Evolutionary conservation across 1,284 basidiomycete species (phyloP).

Genomic region (Ceratobasidium sp.): DNA sequence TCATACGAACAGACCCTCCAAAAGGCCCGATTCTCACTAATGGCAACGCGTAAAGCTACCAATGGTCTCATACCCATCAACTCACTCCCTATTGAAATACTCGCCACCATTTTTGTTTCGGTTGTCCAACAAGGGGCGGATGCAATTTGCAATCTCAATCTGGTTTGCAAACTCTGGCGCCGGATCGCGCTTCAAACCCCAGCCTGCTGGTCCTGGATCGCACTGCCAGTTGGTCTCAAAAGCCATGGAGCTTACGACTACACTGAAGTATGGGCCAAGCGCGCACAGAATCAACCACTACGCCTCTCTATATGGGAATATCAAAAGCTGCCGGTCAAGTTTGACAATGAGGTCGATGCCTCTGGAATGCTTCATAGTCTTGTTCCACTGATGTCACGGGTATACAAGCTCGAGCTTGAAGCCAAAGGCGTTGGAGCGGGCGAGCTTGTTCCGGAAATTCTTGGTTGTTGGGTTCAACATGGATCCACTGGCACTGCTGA

Average conservation of each 20-base stretch:
- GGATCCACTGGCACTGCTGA: neutral
- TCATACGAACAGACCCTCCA: neutral
- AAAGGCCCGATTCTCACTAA: neutral
- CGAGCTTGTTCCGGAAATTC: neutral
- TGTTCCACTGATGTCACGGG: neutral
- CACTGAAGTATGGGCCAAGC: neutral
- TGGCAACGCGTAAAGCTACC: neutral
- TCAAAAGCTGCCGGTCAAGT: neutral
- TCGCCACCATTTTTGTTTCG: neutral
- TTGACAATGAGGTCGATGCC: too few relatives aligned
- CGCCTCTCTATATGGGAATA: neutral
- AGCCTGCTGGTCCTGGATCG: neutral
- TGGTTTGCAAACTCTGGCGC: neutral
- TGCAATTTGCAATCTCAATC: neutral
- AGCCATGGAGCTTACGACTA: neutral
- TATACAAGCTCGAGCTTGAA: neutral
- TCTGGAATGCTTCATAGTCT: neutral
- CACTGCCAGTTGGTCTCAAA: neutral
- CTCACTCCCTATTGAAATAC: conserved; percentile 1
- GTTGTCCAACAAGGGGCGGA: neutral
- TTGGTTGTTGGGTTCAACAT: neutral
- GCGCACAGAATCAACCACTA: neutral
- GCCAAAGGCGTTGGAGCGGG: neutral
- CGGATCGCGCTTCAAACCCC: neutral
- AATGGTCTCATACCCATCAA: conserved; percentile 4